Base-by-base conservation (phyloP, 208 protist species). In the Lotmaria passim region DNA sequence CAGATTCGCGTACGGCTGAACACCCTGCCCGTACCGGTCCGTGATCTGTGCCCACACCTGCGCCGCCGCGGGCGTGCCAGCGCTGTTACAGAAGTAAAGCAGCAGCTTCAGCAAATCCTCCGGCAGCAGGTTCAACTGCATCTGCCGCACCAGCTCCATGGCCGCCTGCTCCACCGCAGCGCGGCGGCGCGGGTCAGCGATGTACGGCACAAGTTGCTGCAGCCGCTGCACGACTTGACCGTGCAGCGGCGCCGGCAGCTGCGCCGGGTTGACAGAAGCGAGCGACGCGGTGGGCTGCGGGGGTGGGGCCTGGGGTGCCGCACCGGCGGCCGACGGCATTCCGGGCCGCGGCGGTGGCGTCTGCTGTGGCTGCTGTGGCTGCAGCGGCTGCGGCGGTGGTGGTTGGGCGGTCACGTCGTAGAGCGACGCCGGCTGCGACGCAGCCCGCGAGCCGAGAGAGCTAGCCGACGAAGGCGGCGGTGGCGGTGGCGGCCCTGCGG, bases 1-100 rank as follows among this genome's bases (percentile, higher is more conserved):
- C 46, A 90, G 69, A 43, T 87, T 85, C 30, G 72, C 43, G 69
- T 87, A 89, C 6, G 51, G 61, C 56, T 88, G 84, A 23, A 90
- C 66, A 8, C 48, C 75, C n/a, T 78, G 69, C 38, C 73, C 72
- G 57, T 87, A 76, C 8, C 59, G 68, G 38, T 86, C 56, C 19
- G 70, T 59, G 17, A 93, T 51, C 30, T 86, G 67, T 15, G 61
- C 26, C 87, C 87, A 93, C 44, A 58, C 71, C 62, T 68, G 79
- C 28, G 82, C 61, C 26, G 73, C 72, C 12, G 41, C 51, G 7
- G 75, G 79, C 38, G 83, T 84, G 23, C 82, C 84, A 7, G 73
- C 68, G 7, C 34, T 65, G 44, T 80, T 78, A 30, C 82, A 79
- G 60, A 81, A 90, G 48, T 88, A 75, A 21, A 58, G 47, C 28